These are phyloP conservation scores for Candolleomyces eurysporus DNA, from an alignment of 768 basidiomycete genomes.

Conservation along the genomic window DNA sequence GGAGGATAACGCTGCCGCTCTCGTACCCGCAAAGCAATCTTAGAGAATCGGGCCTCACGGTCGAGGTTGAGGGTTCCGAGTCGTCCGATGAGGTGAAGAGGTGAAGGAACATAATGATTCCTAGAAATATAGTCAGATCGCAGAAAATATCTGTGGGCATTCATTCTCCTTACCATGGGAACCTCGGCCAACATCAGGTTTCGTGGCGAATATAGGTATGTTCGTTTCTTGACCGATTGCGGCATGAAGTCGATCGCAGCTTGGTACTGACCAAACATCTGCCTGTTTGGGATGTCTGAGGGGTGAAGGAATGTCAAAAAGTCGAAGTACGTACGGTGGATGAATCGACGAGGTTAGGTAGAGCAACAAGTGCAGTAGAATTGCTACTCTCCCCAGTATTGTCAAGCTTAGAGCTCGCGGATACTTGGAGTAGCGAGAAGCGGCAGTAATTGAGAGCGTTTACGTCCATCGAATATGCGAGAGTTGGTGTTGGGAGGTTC, in stretches of 20 bases:
- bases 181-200: conserved; percentile 46
- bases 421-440: conserved; percentile 64
- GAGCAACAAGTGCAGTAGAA: conserved; percentile 58
- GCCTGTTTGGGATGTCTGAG: conserved; percentile 46
- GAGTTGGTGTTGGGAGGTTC: conserved; percentile 45
- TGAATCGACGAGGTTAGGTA: conserved; percentile 90
- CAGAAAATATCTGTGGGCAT: not conserved
- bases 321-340: conserved; percentile 51
- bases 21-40: conserved; percentile 79
- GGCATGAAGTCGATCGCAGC: conserved; percentile 70
- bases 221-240: conserved; percentile 67
- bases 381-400: conserved; percentile 5
- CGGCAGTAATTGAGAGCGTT: conserved; percentile 95
- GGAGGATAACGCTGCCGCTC: conserved; percentile 79
- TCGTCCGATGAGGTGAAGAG: conserved; percentile 39
- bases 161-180: conserved; percentile 47
- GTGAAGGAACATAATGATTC: conserved; percentile 88
- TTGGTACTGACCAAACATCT: conserved; percentile 84
- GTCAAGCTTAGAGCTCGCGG: not conserved
- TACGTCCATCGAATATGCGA: conserved; percentile 75
- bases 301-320: conserved; percentile 3
- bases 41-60: conserved; percentile 37
- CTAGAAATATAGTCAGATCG: conserved; percentile 32
- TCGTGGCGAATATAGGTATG: conserved; percentile 33
- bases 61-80: conserved; percentile 8